Evolutionary conservation across 1,284 basidiomycete species (phyloP), one percentile per base, ranked within the genome.

Genomic region (Boletellus dicymbophilus): DNA sequence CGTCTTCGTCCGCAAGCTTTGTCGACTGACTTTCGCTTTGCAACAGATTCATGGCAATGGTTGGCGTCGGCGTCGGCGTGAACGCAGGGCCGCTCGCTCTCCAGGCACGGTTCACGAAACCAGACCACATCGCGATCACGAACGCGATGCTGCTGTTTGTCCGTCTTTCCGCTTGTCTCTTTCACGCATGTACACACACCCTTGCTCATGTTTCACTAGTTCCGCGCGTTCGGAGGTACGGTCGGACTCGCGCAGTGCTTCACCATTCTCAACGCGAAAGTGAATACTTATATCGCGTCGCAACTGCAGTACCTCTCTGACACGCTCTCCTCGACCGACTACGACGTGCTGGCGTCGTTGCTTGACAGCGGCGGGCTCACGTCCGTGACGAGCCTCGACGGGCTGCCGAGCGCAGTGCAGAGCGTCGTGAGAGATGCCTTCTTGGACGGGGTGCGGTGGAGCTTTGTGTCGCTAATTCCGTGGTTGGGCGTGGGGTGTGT

Each of bases 191-290:
- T 25, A 9, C 2, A 4, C 12, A 9, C 31, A 34, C 28, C 40
- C 25, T 11, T 8, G 5, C 12, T 7, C 13, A 3, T 18, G 15
- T 27, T 18, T 23, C 10, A 25, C 38, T 54, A 79, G 77, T 75
- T 72, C 63, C 71, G 75, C 23, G 62, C 74, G 0, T 65, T 79
- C 23, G 78, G 79, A 26, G 78, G 79, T 16, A 80, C 78, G 1
- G 59, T 79, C 37, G 78, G 78, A 26, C 68, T 80, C 26, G 77
- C 79, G 0, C 78, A 79, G 54, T 80, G 77, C 44, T 71, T 72
- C 27, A 74, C 77, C 3, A 66, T 80, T 27, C 68, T 80, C 48
- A 72, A 72, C 54, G 65, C 69, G 20, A 78, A 72, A 60, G 77
- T 76, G 23, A 59, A 62, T 25, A 26, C 57, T 11, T 68, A 69